Base-by-base conservation (phyloP, 83 land plant genomes). In the Picea abies region DNA sequence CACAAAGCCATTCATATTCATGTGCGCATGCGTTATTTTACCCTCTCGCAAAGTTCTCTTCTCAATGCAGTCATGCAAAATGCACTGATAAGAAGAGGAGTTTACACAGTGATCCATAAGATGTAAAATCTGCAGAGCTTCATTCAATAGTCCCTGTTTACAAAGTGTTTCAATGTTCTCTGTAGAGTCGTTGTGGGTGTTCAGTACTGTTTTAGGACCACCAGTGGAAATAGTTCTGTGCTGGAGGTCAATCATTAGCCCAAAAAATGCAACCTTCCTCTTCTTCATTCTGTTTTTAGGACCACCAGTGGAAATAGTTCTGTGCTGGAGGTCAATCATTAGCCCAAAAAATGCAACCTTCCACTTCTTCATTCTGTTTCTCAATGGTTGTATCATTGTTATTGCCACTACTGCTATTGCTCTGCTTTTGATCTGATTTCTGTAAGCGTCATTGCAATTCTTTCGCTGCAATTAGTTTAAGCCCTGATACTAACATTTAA, bases 1-100 rank as follows among this genome's bases (percentile, higher is more conserved):
- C 39, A 78, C 25, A 60, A 52, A 78, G 2, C 80, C 80, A 15
- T 60, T 56, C 80, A 78, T 78, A 26, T 56, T 78, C 80, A 78
- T 78, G 63, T 78, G 80, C 2, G 80, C 80, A 60, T 78, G 80
- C 19, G 52, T 60, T 60, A 60, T 23, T 60, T 60, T 78, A 1
- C 80, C 63, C 32, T 78, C 63, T 26, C 39, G 37, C 39, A 78
- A 58, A 2, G 80, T 63, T 22, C 39, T 58, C 63, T 56, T 78
- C 35, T 60, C n/a, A 32, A 78, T 56, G 80, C 80, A 78, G n/a
- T 41, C 20, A 32, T 58, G 61, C 4, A 78, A 17, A 56, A 78
- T 26, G 23, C 60, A 56, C 26, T 78, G 80, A 78, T 78, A 78
- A 16, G 15, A 26, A 25, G 6, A 78, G 15, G 80, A 15, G 4